Evolutionary conservation across 2,329 filamentous ascomycete species (phyloP), one percentile per base, ranked within the genome.

Genomic region (Bipolaris gigantea): DNA sequence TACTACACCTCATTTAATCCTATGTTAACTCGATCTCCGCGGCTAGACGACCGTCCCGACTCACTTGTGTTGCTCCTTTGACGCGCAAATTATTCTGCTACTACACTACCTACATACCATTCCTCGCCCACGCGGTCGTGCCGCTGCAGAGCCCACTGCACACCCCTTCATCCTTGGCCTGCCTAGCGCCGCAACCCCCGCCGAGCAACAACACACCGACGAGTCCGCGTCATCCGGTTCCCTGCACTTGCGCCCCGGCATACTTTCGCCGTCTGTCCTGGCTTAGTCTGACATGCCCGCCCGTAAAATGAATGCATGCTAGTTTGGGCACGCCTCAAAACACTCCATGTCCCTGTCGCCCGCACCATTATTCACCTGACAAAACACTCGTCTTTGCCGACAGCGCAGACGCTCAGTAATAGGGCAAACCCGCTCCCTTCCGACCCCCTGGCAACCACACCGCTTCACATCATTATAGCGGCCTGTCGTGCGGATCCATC

Each of bases 381-480:
- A 40, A 46, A 56, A 62, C 58, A 62, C 49, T 53, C 43, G 58
- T 56, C 55, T 49, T 42, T 55, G 53, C 53, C 63, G 62, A 61
- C 65, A 69, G 48, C 65, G 60, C 68, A 71, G 61, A 57, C 62
- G 46, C 48, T 55, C 58, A 55, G 48, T 40, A 65, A 52, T 66
- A 71, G 69, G 66, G 66, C 50, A 60, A 59, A 62, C 64, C 71
- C 69, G 68, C 61, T 63, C 63, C 23, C 63, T 60, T 72, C 70
- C 70, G 67, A 64, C 61, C 42, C 59, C 55, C 52, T 55, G 61
- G 57, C 56, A 34, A 54, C 57, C 62, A 66, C 64, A 65, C 64
- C 70, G 64, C 66, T 70, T 57, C 67, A 61, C 56, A 58, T 36
- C 54, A 61, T 57, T 54, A 58, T 56, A 55, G 55, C 56, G 55